These are phyloP conservation scores for Dioszegia aurantiaca DNA, from an alignment of 768 basidiomycete species.

Conservation along the genomic window DNA sequence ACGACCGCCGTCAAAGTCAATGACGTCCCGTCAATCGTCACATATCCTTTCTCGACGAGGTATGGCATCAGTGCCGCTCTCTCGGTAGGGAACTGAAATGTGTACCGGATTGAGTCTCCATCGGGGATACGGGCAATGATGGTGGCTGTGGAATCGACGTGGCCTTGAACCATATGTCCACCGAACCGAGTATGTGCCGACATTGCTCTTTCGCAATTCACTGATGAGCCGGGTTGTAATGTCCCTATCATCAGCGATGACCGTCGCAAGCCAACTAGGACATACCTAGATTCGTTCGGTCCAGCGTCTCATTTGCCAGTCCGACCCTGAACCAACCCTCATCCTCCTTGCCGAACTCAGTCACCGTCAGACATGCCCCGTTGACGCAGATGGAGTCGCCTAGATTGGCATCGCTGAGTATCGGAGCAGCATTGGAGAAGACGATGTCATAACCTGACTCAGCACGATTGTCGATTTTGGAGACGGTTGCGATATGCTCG, in stretches of 20 bases:
- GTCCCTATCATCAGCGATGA: conserved; percentile 59
- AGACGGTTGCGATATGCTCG: conserved; percentile 79
- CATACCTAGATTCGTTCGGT: conserved; percentile 83
- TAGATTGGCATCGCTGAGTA: conserved; percentile 82
- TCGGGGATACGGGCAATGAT: conserved; percentile 66
- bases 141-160: conserved; percentile 84
- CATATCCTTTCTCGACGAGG: conserved; percentile 89
- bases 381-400: conserved; percentile 72
- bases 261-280: not conserved
- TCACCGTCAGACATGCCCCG: conserved; percentile 86
- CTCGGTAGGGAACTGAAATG: conserved; percentile 63
- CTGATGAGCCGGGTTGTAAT: conserved; percentile 69
- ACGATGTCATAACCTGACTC: conserved; percentile 57
- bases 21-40: conserved; percentile 90
- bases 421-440: conserved; percentile 69
- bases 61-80: conserved; percentile 66
- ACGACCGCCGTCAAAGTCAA: conserved; percentile 78
- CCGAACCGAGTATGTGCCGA: conserved; percentile 85
- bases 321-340: conserved; percentile 85
- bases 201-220: conserved; percentile 96
- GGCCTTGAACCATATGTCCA: conserved; percentile 98
- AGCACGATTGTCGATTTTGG: conserved; percentile 55
- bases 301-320: conserved; percentile 91
- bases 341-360: conserved; percentile 59
- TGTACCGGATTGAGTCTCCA: conserved; percentile 81